These are phyloP conservation scores for Boletellus ananas DNA, from an alignment of 768 basidiomycete species.

Conservation along the genomic window DNA sequence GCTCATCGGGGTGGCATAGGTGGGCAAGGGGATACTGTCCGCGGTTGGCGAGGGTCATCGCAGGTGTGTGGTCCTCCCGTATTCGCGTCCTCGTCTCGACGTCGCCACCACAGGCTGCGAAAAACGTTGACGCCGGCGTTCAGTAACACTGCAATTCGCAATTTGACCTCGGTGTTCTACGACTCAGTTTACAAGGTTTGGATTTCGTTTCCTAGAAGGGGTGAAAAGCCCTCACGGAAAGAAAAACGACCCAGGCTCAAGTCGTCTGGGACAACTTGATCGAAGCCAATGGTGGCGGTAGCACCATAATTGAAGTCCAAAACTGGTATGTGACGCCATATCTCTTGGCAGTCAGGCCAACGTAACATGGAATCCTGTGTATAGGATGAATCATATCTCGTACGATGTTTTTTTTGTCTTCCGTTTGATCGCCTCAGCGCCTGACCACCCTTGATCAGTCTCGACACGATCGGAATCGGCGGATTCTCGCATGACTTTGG, in stretches of 20 bases:
- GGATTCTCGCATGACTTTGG: conserved; percentile 47
- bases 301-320: conserved; percentile 42
- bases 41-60: conserved; percentile 43
- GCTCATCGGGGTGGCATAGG: conserved; percentile 11
- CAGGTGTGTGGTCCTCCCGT: conserved; percentile 22
- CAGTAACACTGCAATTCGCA: conserved; percentile 38
- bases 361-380: too few relatives aligned
- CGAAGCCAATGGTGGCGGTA: conserved; percentile 24
- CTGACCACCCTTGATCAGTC: conserved; percentile 19
- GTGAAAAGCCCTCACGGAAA: too few relatives aligned
- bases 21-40: conserved; percentile 38
- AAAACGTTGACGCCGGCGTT: conserved; percentile 40
- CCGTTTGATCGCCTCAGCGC: neutral
- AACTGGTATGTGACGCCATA: conserved; percentile 32
- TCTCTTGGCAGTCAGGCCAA: neutral
- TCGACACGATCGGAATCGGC: conserved; percentile 42
- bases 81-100: too few relatives aligned
- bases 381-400: conserved; percentile 47
- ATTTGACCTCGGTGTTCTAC: conserved; percentile 36
- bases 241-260: conserved; percentile 21
- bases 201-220: neutral
- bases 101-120: conserved; percentile 27
- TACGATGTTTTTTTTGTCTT: conserved; percentile 15
- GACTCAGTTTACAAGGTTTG: conserved; percentile 41
- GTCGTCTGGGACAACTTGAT: conserved; percentile 28